Evolutionary conservation across 345 rosid genomes (phyloP), one percentile per base, ranked within the genome.

Genomic region (Balakata baccata): DNA sequence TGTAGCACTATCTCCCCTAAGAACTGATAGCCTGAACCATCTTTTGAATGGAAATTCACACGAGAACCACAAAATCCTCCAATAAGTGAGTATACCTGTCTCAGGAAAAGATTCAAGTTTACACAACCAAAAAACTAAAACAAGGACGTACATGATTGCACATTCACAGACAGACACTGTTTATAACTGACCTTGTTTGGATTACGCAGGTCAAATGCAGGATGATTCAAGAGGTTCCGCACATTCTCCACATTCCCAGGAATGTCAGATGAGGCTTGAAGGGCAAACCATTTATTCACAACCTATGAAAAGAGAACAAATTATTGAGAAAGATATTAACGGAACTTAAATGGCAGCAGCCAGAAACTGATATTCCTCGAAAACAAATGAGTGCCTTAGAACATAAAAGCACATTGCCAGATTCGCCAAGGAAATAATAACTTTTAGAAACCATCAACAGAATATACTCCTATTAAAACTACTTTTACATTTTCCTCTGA

Each of bases 271-370:
- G 78, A 80, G 18, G 99, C 92, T 88, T 96, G 98, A 78, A 93
- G 96, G 51, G 92, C 78, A 79, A 93, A 96, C 99, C 99, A 96
- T 81, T 96, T 96, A 78, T 91, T 93, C 76, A 93, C 95, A 71
- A 95, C 99, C 99, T 95, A 29, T 29, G 34, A 71, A 10, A 51
- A 46, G 46, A 11, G 56, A 29, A 8, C 11, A 41, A 57, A n/a
- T 10, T 49, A 29, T 50, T 22, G 14, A 49, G 43, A 67, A 41
- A 65, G 20, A 53, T 17, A 54, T 37, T 74, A n/a, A 6, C 47
- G 57, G 29, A 56, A 56, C 56, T 61, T 46, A 12, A 61, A 8
- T 72, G 38, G 38, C 37, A 29, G 54, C 66, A 61, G 50, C 3
- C 59, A 25, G 46, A 51, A 16, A n/a, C 34, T 51, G 38, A 29